Percentiles rank a stretch among this genome's conserved stretches.
These are phyloP conservation scores for Kurtzmaniella cleridarum DNA, from an alignment of 805 yeast genomes.

Conservation along the genomic window DNA sequence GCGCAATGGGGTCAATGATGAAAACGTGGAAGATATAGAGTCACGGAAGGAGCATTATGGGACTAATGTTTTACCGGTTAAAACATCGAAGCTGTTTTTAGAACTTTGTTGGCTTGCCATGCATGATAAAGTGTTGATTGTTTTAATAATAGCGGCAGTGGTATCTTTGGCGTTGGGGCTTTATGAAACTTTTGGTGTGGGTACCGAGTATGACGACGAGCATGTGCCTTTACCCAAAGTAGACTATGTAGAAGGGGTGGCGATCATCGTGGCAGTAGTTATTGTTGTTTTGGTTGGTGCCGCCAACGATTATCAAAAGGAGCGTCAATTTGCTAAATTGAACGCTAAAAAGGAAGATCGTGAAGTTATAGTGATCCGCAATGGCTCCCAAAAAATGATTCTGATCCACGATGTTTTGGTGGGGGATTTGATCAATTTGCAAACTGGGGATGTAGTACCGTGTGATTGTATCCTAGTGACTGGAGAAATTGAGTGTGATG, in stretches of 20 bases:
- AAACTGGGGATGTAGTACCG: slow-evolving; percentile 93
- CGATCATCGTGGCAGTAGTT: slow-evolving; percentile 83
- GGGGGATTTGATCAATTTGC: slow-evolving; percentile 78
- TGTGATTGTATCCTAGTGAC: slow-evolving; percentile 74
- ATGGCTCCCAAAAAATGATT: slow-evolving; percentile 60
- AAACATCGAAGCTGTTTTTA: slow-evolving; percentile 62
- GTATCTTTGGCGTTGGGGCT: slow-evolving; percentile 86
- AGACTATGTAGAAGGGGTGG: slow-evolving; percentile 99
- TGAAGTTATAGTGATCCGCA: slow-evolving; percentile 67
- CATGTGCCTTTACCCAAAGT: slow-evolving; percentile 77
- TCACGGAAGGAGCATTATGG: slow-evolving; percentile 54
- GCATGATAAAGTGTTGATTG: slow-evolving; percentile 83
- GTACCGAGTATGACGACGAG: slow-evolving; percentile 68
- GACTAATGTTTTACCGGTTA: slow-evolving; percentile 64
- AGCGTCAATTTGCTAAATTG: slow-evolving; percentile 81
- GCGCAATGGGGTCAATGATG: slow-evolving; percentile 35
- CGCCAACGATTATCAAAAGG: slow-evolving; percentile 94
- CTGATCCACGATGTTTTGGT: slow-evolving; percentile 74
- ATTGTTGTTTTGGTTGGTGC: slow-evolving; percentile 94
- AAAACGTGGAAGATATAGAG: slow-evolving; percentile 23
- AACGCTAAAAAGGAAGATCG: slow-evolving; percentile 87
- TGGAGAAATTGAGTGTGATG: slow-evolving; percentile 86
- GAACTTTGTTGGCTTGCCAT: slow-evolving; percentile 74
- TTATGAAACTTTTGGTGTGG: slow-evolving; percentile 87
- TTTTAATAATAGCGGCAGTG: slow-evolving; percentile 80